phyloP scores from a whole-genome alignment of 495 filamentous ascomycete genomes.

The Penicillium salamii region DNA sequence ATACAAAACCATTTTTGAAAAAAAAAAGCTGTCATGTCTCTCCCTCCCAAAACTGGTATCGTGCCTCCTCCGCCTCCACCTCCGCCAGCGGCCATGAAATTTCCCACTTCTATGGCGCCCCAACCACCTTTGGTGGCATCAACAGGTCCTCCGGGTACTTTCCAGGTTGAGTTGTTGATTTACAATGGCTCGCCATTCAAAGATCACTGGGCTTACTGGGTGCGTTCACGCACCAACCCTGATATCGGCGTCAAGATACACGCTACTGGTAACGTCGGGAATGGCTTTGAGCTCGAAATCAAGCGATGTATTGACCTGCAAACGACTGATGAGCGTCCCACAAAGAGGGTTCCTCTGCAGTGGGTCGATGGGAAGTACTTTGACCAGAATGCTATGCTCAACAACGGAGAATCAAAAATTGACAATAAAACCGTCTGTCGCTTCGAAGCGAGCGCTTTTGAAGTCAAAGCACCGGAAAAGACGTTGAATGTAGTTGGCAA shows the following conservation, averaged over 20 bases:
- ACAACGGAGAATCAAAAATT: conserved; percentile 9
- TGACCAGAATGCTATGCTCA: conserved; percentile 22
- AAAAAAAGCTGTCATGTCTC: too few relatives aligned
- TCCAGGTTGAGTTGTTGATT: conserved; percentile 22
- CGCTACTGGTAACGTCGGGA: conserved; percentile 24
- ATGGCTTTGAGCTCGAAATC: conserved; percentile 25
- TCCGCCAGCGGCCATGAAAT: too few relatives aligned
- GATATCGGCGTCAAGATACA: conserved; percentile 23
- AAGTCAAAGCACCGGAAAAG: conserved; percentile 13
- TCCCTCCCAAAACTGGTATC: too few relatives aligned
- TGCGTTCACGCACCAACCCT: conserved; percentile 11
- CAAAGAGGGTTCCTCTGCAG: conserved; percentile 21
- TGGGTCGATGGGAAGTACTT: conserved; percentile 22
- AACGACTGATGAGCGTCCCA: conserved; percentile 5
- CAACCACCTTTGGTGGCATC: not conserved
- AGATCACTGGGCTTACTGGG: conserved; percentile 33
- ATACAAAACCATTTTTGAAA: too few relatives aligned
- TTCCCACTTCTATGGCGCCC: too few relatives aligned
- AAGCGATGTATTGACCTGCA: conserved; percentile 21
- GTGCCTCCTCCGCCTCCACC: too few relatives aligned
- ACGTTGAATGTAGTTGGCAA: conserved; percentile 9
- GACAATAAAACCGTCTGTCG: conserved; percentile 14
- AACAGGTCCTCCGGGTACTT: conserved; percentile 6
- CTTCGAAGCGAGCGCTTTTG: conserved; percentile 16
- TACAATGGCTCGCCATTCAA: conserved; percentile 32